phyloP scores from a whole-genome alignment of 2,329 filamentous ascomycete genomes.

The Cytospora piceicola region DNA sequence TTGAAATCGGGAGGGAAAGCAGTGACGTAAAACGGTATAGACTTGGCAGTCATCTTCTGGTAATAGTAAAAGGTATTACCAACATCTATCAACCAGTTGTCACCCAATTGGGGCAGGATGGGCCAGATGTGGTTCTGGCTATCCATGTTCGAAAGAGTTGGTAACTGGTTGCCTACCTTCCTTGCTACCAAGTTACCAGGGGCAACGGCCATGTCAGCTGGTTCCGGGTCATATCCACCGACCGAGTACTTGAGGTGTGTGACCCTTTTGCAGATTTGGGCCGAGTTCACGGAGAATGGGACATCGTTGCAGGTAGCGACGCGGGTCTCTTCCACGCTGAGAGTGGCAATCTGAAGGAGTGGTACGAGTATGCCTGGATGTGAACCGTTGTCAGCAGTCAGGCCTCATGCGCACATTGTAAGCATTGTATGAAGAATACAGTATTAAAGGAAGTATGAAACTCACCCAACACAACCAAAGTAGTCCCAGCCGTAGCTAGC shows the following conservation, averaged over 20 bases:
- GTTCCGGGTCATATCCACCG: constrained; percentile 19
- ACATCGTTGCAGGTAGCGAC: constrained; percentile 19
- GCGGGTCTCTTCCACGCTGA: constrained; percentile 8
- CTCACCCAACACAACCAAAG: constrained; percentile 14
- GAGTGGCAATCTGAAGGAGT: constrained; percentile 12
- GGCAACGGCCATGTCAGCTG: constrained; percentile 13
- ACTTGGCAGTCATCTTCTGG: constrained; percentile 14
- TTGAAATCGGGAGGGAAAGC: constrained; percentile 14
- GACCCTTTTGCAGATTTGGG: constrained; percentile 5
- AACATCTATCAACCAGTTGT: constrained; percentile 10
- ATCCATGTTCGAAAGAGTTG: constrained; percentile 11
- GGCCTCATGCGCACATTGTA: neutral
- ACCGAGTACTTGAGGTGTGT: constrained; percentile 10
- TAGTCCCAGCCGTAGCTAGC: constrained; percentile 14
- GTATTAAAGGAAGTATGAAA: neutral
- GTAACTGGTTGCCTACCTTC: constrained; percentile 8
- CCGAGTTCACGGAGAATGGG: constrained; percentile 2
- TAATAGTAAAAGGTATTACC: constrained; percentile 21
- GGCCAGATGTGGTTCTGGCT: constrained; percentile 19
- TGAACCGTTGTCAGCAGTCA: neutral
- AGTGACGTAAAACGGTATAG: constrained; percentile 16
- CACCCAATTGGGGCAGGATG: neutral
- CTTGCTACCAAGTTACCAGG: constrained; percentile 19
- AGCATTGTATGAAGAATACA: neutral
- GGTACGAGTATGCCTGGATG: constrained; percentile 17